Evolutionary conservation across 257 asterid genomes (phyloP).

Genomic region (Leptodermis oblonga): DNA sequence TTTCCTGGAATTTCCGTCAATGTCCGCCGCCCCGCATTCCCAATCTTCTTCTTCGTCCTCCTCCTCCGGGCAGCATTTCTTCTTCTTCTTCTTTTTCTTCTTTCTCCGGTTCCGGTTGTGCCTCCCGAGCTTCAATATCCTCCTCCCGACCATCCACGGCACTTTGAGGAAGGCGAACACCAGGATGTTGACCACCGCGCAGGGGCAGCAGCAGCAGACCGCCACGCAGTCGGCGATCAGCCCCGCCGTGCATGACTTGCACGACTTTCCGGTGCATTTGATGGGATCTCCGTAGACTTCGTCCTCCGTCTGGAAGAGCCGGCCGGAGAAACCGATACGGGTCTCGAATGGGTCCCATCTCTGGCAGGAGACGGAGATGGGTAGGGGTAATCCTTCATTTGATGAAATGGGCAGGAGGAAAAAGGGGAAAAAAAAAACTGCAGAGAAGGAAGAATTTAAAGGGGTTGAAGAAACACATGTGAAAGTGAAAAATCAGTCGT

Average conservation of each 20-base stretch:
- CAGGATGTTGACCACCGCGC: conserved; percentile 69
- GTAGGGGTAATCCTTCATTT: conserved; percentile 28
- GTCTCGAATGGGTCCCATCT: conserved; percentile 4
- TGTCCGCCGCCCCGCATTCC: conserved; percentile 13
- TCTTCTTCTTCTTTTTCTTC: background rate
- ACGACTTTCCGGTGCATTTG: conserved; percentile 63
- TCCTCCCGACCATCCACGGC: conserved; percentile 79
- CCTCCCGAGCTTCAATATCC: conserved; percentile 33
- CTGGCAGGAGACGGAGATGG: conserved; percentile 22
- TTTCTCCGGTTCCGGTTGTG: conserved; percentile 15
- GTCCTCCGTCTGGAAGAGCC: conserved; percentile 16
- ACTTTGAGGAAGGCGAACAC: conserved; percentile 66
- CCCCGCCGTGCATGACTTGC: conserved; percentile 85
- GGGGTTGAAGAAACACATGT: conserved; percentile 6
- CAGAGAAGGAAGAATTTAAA: background rate
- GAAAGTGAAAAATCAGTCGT: too few relatives aligned
- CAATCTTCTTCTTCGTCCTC: background rate
- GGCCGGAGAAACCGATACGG: background rate
- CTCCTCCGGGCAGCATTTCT: background rate
- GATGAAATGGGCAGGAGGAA: conserved; percentile 4
- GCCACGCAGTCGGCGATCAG: conserved; percentile 94
- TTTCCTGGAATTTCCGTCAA: conserved; percentile 30
- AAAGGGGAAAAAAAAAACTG: background rate
- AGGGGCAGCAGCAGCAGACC: conserved; percentile 92
- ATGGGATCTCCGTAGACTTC: conserved; percentile 33